Evolutionary conservation across 1,284 basidiomycete genomes (phyloP).

Genomic region (Leucoagaricus sp.): DNA sequence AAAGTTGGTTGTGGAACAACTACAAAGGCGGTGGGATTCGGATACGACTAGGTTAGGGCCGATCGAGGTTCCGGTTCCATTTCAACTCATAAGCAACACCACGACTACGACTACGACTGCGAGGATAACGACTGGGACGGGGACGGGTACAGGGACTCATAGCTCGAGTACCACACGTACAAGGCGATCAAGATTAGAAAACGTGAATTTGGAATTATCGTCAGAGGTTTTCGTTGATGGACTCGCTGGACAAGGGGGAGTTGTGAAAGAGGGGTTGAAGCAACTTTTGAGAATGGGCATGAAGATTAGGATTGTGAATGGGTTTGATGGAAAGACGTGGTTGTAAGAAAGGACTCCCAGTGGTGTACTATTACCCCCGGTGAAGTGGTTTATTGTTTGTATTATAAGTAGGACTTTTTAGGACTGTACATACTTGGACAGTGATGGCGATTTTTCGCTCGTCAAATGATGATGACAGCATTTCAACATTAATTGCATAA

Average conservation of each 20-base stretch:
- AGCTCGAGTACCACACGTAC: no score
- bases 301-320: constrained; percentile 11
- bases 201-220: constrained; percentile 8
- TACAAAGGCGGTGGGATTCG: constrained; percentile 1
- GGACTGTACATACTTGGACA: no score
- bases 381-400: no score
- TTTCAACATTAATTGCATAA: no score
- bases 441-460: no score
- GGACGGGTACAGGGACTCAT: no score
- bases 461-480: no score
- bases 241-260: not conserved
- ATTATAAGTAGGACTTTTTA: no score
- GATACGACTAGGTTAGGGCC: not conserved
- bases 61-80: not conserved
- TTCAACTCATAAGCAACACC: no score
- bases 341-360: not conserved
- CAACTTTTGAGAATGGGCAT: not conserved
- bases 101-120: no score
- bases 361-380: no score
- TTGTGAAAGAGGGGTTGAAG: constrained; percentile 1
- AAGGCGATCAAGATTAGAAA: not conserved
- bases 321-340: constrained; percentile 9
- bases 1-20: constrained; percentile 6
- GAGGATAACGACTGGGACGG: no score
- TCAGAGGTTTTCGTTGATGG: constrained; percentile 8